Conservation (phyloP, 2,329 filamentous ascomycete genomes). For the Exophiala mesophila region DNA sequence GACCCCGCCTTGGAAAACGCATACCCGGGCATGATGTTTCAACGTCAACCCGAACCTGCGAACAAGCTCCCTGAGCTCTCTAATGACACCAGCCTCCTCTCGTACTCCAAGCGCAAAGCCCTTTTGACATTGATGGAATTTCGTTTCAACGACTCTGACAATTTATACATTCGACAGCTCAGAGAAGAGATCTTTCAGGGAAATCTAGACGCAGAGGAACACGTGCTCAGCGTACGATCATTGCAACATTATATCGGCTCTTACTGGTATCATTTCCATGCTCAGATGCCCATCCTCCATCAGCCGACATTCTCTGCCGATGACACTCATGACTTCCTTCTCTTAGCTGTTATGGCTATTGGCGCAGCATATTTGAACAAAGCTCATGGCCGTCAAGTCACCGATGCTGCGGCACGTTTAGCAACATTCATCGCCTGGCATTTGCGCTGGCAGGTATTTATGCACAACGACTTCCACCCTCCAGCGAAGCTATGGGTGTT, state of each 20-base stretch:
- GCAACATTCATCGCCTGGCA: conserved; percentile 90
- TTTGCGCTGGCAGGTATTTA: conserved; percentile 89
- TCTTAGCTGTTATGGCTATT: conserved; percentile 86
- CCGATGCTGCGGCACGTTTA: conserved; percentile 69
- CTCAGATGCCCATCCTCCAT: conserved; percentile 89
- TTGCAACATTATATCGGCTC: conserved; percentile 91
- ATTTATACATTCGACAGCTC: conserved; percentile 65
- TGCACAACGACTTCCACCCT: conserved; percentile 80
- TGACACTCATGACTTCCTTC: conserved; percentile 73
- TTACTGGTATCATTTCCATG: conserved; percentile 92
- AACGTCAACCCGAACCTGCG: conserved; percentile 79
- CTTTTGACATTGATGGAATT: conserved; percentile 74
- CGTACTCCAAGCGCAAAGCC: conserved; percentile 78
- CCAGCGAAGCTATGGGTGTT: conserved; percentile 95
- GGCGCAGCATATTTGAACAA: conserved; percentile 85
- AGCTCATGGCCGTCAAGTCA: conserved; percentile 66
- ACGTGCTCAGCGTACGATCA: conserved; percentile 77
- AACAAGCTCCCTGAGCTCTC: conserved; percentile 76
- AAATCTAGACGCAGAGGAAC: conserved; percentile 58
- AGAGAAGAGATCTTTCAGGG: conserved; percentile 75
- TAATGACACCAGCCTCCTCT: conserved; percentile 71
- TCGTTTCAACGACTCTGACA: conserved; percentile 76
- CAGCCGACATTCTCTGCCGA: conserved; percentile 89
- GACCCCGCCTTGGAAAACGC: conserved; percentile 60
- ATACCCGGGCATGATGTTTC: conserved; percentile 46